Conservation (phyloP, 2,329 filamentous ascomycete species). For the Fusarium sp. region DNA sequence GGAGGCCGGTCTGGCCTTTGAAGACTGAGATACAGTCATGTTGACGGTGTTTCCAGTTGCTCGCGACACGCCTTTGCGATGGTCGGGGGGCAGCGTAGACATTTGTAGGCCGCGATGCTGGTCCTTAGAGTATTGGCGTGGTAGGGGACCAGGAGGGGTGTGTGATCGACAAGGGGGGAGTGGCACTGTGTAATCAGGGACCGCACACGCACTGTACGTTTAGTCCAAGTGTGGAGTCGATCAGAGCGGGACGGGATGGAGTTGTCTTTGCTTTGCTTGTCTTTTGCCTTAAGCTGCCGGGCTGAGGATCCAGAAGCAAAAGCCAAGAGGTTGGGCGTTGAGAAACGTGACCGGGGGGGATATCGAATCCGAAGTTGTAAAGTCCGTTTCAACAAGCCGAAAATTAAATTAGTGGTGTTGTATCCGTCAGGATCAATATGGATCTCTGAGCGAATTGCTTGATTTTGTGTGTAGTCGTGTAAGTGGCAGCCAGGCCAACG, state of each 20-base stretch:
- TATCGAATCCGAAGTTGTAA: slow-evolving; percentile 35
- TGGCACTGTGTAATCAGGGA: slow-evolving; percentile 38
- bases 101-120: slow-evolving; percentile 62
- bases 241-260: slow-evolving; percentile 47
- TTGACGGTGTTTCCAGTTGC: slow-evolving; percentile 59
- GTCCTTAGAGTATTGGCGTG: slow-evolving; percentile 46
- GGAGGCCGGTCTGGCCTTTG: slow-evolving; percentile 68
- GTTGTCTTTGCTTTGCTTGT: slow-evolving; percentile 25
- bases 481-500: slow-evolving; percentile 42
- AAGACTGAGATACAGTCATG: slow-evolving; percentile 70
- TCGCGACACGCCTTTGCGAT: slow-evolving; percentile 62
- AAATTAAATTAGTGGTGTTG: slow-evolving; percentile 48
- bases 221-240: slow-evolving; percentile 39
- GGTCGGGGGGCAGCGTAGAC: slow-evolving; percentile 73
- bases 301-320: slow-evolving; percentile 38
- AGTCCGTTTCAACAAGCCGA: slow-evolving; percentile 40
- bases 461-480: slow-evolving; percentile 36
- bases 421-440: slow-evolving; percentile 40
- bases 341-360: slow-evolving; percentile 36
- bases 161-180: slow-evolving; percentile 36
- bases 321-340: slow-evolving; percentile 41
- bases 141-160: slow-evolving; percentile 43
- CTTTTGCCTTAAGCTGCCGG: slow-evolving; percentile 3
- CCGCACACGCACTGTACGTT: slow-evolving; percentile 11
- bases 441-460: slow-evolving; percentile 39